These are phyloP conservation scores for Debaryomyces robertsiae DNA, from an alignment of 1,139 yeast genomes.

Conservation along the genomic window DNA sequence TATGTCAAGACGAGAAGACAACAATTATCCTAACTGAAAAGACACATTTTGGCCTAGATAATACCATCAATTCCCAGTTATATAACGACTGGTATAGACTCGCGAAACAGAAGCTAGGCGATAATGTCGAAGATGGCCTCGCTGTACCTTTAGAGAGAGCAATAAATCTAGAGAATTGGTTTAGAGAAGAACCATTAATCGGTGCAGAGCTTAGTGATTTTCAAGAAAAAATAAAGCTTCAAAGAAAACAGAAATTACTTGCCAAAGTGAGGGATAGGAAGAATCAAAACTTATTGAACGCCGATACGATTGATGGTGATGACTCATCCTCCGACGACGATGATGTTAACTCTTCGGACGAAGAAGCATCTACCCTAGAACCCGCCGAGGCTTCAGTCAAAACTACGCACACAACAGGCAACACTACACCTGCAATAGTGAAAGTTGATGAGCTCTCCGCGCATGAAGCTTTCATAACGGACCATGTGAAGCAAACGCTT, in stretches of 20 bases:
- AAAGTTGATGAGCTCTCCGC: slow-evolving; percentile 36
- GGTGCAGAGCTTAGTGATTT: slow-evolving; percentile 55
- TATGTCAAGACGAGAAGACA: slow-evolving; percentile 66
- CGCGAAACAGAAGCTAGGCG: slow-evolving; percentile 39
- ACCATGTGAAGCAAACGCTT: slow-evolving; percentile 40
- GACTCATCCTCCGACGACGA: slow-evolving; percentile 33
- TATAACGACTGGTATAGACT: slow-evolving; percentile 59
- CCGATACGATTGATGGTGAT: slow-evolving; percentile 39
- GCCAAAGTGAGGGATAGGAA: slow-evolving; percentile 59
- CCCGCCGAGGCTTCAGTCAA: slow-evolving; percentile 13
- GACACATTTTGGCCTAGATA: slow-evolving; percentile 31
- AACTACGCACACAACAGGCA: slow-evolving; percentile 10
- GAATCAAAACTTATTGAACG: slow-evolving; percentile 55
- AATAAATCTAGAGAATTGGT: slow-evolving; percentile 33
- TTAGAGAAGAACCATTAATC: slow-evolving; percentile 50
- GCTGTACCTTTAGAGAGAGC: slow-evolving; percentile 55
- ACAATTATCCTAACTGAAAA: slow-evolving; percentile 77
- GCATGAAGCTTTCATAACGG: slow-evolving; percentile 46
- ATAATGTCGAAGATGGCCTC: slow-evolving; percentile 55
- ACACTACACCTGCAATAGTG: slow-evolving; percentile 8
- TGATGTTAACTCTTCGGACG: slow-evolving; percentile 14
- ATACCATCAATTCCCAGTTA: slow-evolving; percentile 39
- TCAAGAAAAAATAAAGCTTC: slow-evolving; percentile 44
- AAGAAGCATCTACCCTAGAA: slow-evolving; percentile 14
- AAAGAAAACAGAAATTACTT: slow-evolving; percentile 48